Base-by-base conservation (phyloP, 768 basidiomycete genomes). In the Kwoniella bestiolae region DNA sequence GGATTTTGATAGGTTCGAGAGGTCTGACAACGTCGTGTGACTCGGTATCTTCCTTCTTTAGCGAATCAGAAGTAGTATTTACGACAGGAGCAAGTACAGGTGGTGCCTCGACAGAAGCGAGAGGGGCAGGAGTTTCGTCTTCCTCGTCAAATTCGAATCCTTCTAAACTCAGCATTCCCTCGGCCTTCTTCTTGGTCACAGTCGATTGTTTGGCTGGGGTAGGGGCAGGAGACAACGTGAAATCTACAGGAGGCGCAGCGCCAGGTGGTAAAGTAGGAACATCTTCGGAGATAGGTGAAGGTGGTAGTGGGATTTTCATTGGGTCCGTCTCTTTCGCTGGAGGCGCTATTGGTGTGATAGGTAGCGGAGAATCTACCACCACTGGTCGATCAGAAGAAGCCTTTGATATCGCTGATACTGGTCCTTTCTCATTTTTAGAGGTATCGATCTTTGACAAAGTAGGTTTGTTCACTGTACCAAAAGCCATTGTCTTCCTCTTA, bases 61-160 rank as follows among this genome's bases (percentile, higher is more conserved):
- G 59, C 14, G 50, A 50, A 12, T 14, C 50, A 12, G 32, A 1
- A 9, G 49, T 44, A 11, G 50, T 18, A 31, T 25, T 4, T 2
- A 34, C 21, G 11, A 38, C 34, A 32, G 60, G 34, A 21, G 47
- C 56, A n/a, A 57, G 56, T 3, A 26, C 23, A 25, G 56, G 56
- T 29, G 18, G 35, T 21, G 21, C 7, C 29, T 21, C 3, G 45
- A 45, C 11, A 18, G 38, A 41, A 41, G 38, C 8, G 38, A 8
- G 18, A 41, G 38, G 18, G 38, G 9, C 23, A 31, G 63, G 35
- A 16, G 18, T 9, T 32, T 66, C 71, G 12, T 68, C 56, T 47
- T 72, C 74, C n/a, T 70, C 71, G 7, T 72, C 68, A 14, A 72
- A 55, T 1, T 70, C 74, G 45, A 76, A 69, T 2, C 74, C 74